A percentile compares a stretch with the other conserved stretches of the same genome.
These are phyloP conservation scores for Ganoderma sp. DNA, from an alignment of 1,284 basidiomycete species.

Conservation along the genomic window DNA sequence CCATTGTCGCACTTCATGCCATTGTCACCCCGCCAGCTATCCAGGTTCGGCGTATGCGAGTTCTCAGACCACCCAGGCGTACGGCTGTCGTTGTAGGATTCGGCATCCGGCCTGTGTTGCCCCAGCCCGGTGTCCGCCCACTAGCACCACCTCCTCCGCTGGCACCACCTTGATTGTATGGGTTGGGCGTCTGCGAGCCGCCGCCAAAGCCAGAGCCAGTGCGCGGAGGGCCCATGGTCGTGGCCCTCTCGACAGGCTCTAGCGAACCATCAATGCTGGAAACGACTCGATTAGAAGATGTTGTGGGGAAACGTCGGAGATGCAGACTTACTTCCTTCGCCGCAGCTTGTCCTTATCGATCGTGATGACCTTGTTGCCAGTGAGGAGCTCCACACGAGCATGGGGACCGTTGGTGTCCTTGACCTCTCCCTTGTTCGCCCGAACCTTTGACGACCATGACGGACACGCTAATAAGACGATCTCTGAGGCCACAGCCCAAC, in stretches of 20 bases:
- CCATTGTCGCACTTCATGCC: conserved; percentile 17
- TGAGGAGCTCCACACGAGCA: conserved; percentile 90
- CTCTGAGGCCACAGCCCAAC: too few species aligned
- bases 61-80: conserved; percentile 67
- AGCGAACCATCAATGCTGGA: conserved; percentile 61
- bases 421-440: conserved; percentile 84
- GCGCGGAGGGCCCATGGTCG: conserved; percentile 43
- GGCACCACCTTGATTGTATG: conserved; percentile 38
- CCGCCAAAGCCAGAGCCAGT: conserved; percentile 24
- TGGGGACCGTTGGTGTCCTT: conserved; percentile 93
- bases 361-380: conserved; percentile 89
- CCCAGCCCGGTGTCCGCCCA: conserved; percentile 45
- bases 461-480: conserved; percentile 81
- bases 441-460: conserved; percentile 89
- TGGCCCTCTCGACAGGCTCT: conserved; percentile 48
- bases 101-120: conserved; percentile 60
- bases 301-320: background rate
- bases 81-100: conserved; percentile 67
- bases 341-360: conserved; percentile 84
- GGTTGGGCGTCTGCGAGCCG: conserved; percentile 43
- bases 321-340: conserved; percentile 71
- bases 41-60: conserved; percentile 70
- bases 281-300: background rate
- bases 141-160: conserved; percentile 27
- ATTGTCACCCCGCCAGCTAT: conserved; percentile 25